These are phyloP conservation scores for Phytophthora multivora DNA, from an alignment of 352 stramenopile species.

Conservation along the genomic window DNA sequence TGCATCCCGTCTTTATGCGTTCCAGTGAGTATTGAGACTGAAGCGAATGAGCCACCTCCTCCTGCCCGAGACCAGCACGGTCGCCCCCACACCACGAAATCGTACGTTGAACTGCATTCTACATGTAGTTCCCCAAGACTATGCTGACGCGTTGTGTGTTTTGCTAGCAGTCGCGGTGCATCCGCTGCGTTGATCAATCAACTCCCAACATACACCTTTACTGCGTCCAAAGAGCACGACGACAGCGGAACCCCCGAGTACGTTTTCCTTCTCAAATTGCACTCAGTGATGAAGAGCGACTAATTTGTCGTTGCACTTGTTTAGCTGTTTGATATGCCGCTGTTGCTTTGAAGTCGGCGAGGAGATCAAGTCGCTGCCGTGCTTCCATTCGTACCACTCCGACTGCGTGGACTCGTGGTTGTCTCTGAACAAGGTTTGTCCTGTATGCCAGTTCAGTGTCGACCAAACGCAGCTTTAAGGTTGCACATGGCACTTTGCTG, in stretches of 20 bases:
- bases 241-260: conserved; percentile 65
- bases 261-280: conserved; percentile 2
- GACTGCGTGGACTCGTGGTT: conserved; percentile 94
- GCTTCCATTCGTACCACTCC: conserved; percentile 94
- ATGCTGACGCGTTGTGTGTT: conserved; percentile 10
- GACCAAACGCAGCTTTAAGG: conserved; percentile 47
- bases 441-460: conserved; percentile 88
- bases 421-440: conserved; percentile 91
- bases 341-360: conserved; percentile 90
- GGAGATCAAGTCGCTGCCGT: conserved; percentile 93
- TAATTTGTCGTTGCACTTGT: conserved; percentile 3
- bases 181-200: conserved; percentile 73
- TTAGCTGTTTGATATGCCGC: conserved; percentile 93
- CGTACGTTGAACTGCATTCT: conserved; percentile 28
- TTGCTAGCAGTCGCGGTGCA: conserved; percentile 55
- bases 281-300: not conserved
- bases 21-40: conserved; percentile 64
- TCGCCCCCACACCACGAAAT: conserved; percentile 24
- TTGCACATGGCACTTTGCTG: not conserved
- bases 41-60: conserved; percentile 34
- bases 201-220: conserved; percentile 83
- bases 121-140: conserved; percentile 18
- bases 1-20: not conserved
- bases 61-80: conserved; percentile 31
- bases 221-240: conserved; percentile 47